phyloP scores from a whole-genome alignment of 352 stramenopile species.

The Globisporangium mamillatum region DNA sequence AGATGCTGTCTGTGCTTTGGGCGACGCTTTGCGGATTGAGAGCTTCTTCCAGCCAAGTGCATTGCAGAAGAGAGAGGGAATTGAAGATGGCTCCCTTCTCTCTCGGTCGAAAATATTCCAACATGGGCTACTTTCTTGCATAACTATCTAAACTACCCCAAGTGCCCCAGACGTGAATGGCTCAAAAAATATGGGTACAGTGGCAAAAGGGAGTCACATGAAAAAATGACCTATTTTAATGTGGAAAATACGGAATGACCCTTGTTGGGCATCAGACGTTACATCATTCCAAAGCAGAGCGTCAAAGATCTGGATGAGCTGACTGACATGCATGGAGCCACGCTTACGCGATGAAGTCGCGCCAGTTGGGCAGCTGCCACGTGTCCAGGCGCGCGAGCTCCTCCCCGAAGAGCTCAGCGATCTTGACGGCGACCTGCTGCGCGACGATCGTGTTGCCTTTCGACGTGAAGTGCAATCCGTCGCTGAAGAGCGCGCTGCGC shows the following conservation, averaged over 20 bases:
- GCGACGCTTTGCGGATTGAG: background rate
- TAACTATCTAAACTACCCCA: background rate
- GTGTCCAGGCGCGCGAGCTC: slow-evolving; percentile 30
- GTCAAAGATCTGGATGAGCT: too few species aligned
- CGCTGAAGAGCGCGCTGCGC: slow-evolving; percentile 34
- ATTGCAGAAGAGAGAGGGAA: background rate
- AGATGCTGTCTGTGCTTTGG: background rate
- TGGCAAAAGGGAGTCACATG: too few species aligned
- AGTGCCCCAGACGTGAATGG: background rate
- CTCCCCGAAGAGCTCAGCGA: slow-evolving; percentile 18
- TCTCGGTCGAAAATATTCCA: background rate
- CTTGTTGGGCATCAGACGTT: too few species aligned
- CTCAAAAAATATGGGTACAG: background rate
- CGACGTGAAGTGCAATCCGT: slow-evolving; percentile 56
- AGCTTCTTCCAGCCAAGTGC: background rate
- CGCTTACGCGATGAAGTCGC: slow-evolving; percentile 13
- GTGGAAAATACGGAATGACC: too few species aligned
- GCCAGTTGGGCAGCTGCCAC: slow-evolving; percentile 37
- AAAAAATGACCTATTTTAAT: too few species aligned
- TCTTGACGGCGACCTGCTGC: slow-evolving; percentile 32
- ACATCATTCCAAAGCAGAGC: too few species aligned
- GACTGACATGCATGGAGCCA: too few species aligned
- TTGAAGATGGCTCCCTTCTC: background rate
- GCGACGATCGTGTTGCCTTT: slow-evolving; percentile 47
- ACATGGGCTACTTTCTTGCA: background rate